Percentiles rank a stretch among this genome's conserved stretches.
These are phyloP conservation scores for Ceratobasidium sp. DNA, from an alignment of 1,284 basidiomycete species.

Conservation along the genomic window DNA sequence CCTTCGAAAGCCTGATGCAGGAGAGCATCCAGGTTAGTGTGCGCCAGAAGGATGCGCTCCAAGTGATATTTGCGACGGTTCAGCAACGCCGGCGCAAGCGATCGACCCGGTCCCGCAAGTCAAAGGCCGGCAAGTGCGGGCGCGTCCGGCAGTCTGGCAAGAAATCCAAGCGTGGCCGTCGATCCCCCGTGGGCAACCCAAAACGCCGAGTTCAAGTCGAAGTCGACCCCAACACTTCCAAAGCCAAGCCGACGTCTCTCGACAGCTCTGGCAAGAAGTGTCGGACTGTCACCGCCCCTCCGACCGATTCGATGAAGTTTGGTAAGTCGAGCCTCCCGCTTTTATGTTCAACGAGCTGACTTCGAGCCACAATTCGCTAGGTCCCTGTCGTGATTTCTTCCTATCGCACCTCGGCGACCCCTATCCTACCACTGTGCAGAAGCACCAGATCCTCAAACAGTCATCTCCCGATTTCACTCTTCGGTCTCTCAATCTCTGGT, in stretches of 20 bases:
- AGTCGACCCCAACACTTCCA: constrained; percentile 2
- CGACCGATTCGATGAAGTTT: constrained; percentile 44
- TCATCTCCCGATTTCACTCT: constrained; percentile 42
- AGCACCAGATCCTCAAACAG: constrained; percentile 44
- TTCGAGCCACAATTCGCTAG: constrained; percentile 18
- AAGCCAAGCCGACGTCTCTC: background rate
- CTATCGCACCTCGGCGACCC: constrained; percentile 46
- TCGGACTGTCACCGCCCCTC: constrained; percentile 37
- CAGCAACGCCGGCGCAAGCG: constrained; percentile 18
- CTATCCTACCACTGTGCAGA: constrained; percentile 48
- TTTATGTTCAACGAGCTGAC: constrained; percentile 20
- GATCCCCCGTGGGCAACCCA: constrained; percentile 35
- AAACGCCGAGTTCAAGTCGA: constrained; percentile 37
- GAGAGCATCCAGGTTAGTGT: background rate
- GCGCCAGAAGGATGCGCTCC: background rate
- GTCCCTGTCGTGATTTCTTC: constrained; percentile 50
- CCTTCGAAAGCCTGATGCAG: background rate
- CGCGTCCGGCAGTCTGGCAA: constrained; percentile 35
- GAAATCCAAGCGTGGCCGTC: constrained; percentile 42
- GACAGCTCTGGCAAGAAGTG: constrained; percentile 18
- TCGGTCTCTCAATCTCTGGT: constrained; percentile 49
- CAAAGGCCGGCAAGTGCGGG: constrained; percentile 36
- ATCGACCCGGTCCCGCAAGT: constrained; percentile 35
- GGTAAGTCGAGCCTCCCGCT: constrained; percentile 1
- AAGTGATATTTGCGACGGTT: background rate